Base-by-base conservation (phyloP, 2,329 filamentous ascomycete species). In the Ophiostoma quercus region DNA sequence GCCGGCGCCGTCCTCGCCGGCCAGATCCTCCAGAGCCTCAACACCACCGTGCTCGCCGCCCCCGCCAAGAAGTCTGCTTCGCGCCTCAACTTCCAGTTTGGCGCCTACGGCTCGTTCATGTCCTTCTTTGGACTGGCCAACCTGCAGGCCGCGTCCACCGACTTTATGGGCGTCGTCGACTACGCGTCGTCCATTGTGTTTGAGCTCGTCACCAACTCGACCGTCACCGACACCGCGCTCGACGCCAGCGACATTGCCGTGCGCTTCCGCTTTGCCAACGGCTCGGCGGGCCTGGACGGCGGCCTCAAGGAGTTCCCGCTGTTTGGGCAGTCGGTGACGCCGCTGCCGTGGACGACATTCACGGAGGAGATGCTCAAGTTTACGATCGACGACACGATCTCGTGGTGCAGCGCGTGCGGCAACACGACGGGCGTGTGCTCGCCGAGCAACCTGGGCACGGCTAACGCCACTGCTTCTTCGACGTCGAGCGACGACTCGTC, bases 151-250 rank as follows among this genome's bases (percentile, higher is more conserved):
- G 83, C 80, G 1, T 85, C 83, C 71, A 74, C 79, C 0, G 81
- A 91, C 77, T 96, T 97, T 81, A 88, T 81, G 71, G 91, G 91
- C 69, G 82, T 97, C 14, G 88, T 90, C n/a, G 89, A 93, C 80
- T 97, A 97, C 76, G 92, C 92, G 5, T 90, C 89, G 2, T 88
- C 88, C 73, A 92, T 96, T 86, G 84, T 84, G 6, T 94, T 96
- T 77, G 94, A 97, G 82, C 81, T 89, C 29, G 82, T 88, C 69
- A 86, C 86, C 69, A 82, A 83, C 73, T 79, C 84, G 84, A 80
- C 81, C 3, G 82, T 79, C 14, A 69, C 75, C 12, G 73, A 75
- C 71, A 74, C 68, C 1, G 63, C 70, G 63, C 63, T 75, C 22
- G 71, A 70, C 71, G 68, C 74, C 2, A 71, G 81, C 39, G 82